A percentile compares a stretch with the other conserved stretches of the same genome.
These are phyloP conservation scores for Yamadazyma spencermartinsiae DNA, from an alignment of 1,139 yeast species.

Conservation along the genomic window DNA sequence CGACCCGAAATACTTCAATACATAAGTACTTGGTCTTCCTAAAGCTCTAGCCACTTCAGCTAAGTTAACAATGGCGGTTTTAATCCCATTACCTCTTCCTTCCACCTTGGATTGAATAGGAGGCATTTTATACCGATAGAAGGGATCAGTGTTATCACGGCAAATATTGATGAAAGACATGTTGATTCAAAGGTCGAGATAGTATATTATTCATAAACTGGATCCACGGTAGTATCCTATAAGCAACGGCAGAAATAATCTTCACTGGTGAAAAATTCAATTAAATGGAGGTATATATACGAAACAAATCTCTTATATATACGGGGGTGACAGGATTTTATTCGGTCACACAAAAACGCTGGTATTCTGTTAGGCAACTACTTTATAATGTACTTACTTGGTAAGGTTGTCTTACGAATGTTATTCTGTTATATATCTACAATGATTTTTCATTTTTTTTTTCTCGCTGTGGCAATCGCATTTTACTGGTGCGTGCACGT, in stretches of 20 bases:
- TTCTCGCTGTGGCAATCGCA: no score
- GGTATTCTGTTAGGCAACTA: no score
- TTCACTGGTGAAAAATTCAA: no score
- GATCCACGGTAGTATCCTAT: neutral
- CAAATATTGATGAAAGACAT: slow-evolving; percentile 93
- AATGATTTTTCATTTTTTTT: no score
- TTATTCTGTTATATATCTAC: no score
- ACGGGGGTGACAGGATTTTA: no score
- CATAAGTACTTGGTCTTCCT: slow-evolving; percentile 88
- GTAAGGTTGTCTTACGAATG: no score
- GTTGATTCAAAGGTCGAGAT: slow-evolving; percentile 14
- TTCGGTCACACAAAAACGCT: no score
- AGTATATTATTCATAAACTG: slow-evolving; percentile 11
- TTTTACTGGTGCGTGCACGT: no score
- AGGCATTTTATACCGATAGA: slow-evolving; percentile 99
- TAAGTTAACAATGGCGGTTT: slow-evolving; percentile 88
- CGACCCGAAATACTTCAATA: slow-evolving; percentile 91
- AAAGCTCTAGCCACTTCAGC: slow-evolving; percentile 93
- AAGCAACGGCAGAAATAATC: neutral
- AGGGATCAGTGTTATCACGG: slow-evolving; percentile 97
- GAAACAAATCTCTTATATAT: no score
- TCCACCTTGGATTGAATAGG: slow-evolving; percentile 95
- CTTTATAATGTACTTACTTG: no score
- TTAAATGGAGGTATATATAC: no score
- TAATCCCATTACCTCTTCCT: slow-evolving; percentile 99